Conservation (phyloP, 495 filamentous ascomycete species). For the Evansstolkia leycettana region DNA sequence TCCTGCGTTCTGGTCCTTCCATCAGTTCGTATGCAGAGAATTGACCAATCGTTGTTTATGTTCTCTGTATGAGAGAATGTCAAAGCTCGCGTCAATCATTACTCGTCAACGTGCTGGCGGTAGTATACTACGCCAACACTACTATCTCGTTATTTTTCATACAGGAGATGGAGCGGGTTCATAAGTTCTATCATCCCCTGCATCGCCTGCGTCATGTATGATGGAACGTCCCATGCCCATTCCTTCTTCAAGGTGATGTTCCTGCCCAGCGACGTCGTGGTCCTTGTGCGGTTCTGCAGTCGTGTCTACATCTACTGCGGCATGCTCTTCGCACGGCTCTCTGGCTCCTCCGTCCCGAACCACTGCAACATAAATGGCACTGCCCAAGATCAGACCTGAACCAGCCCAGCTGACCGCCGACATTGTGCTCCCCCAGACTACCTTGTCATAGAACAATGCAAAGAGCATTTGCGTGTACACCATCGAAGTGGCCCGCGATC, state of each 20-base stretch:
- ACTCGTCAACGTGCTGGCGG: too few relatives aligned
- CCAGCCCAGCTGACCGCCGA: constrained; percentile 55
- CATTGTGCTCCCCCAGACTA: constrained; percentile 63
- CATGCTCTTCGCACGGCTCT: background rate
- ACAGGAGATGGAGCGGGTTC: too few relatives aligned
- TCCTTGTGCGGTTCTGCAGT: background rate
- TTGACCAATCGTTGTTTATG: too few relatives aligned
- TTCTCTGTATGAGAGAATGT: too few relatives aligned
- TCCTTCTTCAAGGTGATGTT: background rate
- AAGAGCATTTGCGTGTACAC: constrained; percentile 89
- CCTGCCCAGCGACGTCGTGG: background rate
- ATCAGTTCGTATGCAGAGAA: too few relatives aligned
- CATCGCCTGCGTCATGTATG: too few relatives aligned
- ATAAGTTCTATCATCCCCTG: too few relatives aligned
- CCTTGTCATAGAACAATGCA: constrained; percentile 68
- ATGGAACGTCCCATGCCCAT: too few relatives aligned
- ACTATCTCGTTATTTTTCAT: too few relatives aligned
- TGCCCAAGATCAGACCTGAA: constrained; percentile 65
- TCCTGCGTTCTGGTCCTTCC: too few relatives aligned
- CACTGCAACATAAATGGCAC: constrained; percentile 69
- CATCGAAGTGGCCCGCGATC: constrained; percentile 75
- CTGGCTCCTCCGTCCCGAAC: constrained; percentile 17
- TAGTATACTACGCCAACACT: too few relatives aligned
- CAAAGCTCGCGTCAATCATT: too few relatives aligned
- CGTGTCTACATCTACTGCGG: background rate